Percentiles rank a stretch among this genome's conserved stretches.
phyloP scores from a whole-genome alignment of 176 grass and related monocot genomes.

The Triticum urartu region DNA sequence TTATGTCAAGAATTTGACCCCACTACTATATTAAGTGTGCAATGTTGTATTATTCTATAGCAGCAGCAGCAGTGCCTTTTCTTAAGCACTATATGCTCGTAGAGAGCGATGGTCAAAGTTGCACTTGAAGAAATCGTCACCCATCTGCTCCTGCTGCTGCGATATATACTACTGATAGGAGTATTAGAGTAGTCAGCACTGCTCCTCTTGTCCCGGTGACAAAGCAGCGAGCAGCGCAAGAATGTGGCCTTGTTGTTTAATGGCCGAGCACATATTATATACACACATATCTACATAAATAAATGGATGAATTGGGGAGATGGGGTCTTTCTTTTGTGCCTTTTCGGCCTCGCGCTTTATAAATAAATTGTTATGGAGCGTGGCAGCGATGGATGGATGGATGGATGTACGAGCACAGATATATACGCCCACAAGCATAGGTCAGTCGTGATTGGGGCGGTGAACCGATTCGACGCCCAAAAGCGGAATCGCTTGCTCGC shows the following conservation, averaged over 20 bases:
- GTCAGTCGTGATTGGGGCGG: not conserved
- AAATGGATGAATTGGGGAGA: not conserved
- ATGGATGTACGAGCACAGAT: not conserved
- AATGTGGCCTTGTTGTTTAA: too few relatives aligned
- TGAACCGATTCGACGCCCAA: not conserved
- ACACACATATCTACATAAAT: too few relatives aligned
- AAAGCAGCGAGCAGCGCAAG: too few relatives aligned
- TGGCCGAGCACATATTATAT: too few relatives aligned
- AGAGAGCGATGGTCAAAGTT: not conserved
- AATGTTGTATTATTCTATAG: not conserved
- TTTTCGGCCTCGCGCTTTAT: not conserved
- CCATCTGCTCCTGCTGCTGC: too few relatives aligned
- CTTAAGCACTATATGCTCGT: too few relatives aligned
- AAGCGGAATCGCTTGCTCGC: not conserved
- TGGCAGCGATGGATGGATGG: not conserved
- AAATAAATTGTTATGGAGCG: too few relatives aligned
- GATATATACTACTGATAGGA: too few relatives aligned
- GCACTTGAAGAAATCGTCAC: not conserved
- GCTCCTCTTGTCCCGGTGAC: too few relatives aligned
- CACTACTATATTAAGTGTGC: not conserved
- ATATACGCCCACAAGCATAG: not conserved
- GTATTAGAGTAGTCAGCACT: too few relatives aligned
- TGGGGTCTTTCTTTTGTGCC: not conserved
- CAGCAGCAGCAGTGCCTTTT: too few relatives aligned
- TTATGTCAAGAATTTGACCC: not conserved